Evolutionary conservation across 1,139 yeast species (phyloP).

Genomic region (Arxiozyma telluris): DNA sequence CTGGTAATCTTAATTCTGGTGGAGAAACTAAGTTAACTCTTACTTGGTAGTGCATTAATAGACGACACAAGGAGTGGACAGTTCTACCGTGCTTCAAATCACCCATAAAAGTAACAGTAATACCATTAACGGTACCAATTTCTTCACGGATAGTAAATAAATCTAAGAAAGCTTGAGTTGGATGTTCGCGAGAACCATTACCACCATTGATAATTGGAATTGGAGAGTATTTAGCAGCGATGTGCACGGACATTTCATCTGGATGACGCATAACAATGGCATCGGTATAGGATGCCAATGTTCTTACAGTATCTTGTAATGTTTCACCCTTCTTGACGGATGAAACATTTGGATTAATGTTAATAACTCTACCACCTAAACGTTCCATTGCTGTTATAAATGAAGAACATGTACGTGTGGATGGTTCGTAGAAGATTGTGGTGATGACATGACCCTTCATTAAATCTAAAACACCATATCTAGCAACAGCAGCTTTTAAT

Average conservation of each 20-base stretch:
- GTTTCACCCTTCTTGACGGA: conserved; percentile 98
- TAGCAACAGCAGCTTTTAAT: conserved; percentile 93
- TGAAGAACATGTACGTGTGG: conserved; percentile 92
- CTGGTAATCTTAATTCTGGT: conserved; percentile 75
- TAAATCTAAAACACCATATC: conserved; percentile 88
- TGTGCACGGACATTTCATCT: conserved; percentile 78
- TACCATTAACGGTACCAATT: conserved; percentile 95
- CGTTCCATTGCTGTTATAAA: conserved; percentile 99
- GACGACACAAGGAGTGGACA: conserved; percentile 89
- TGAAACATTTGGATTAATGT: conserved; percentile 74
- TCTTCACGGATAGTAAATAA: conserved; percentile 98
- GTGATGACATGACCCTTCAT: conserved; percentile 86
- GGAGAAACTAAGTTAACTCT: conserved; percentile 91
- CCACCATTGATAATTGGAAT: conserved; percentile 98
- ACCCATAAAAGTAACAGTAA: conserved; percentile 98
- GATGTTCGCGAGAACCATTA: conserved; percentile 95
- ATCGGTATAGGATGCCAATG: conserved; percentile 91
- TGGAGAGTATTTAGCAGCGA: conserved; percentile 94
- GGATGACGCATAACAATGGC: conserved; percentile 98
- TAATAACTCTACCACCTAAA: conserved; percentile 94
- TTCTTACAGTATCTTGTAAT: conserved; percentile 89
- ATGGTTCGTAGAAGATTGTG: conserved; percentile 96
- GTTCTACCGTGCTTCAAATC: conserved; percentile 98
- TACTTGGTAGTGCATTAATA: conserved; percentile 87
- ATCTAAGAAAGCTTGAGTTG: conserved; percentile 96